These are phyloP conservation scores for Neofusicoccum kwambonambiense DNA, from an alignment of 2,329 filamentous ascomycete species.

Conservation along the genomic window DNA sequence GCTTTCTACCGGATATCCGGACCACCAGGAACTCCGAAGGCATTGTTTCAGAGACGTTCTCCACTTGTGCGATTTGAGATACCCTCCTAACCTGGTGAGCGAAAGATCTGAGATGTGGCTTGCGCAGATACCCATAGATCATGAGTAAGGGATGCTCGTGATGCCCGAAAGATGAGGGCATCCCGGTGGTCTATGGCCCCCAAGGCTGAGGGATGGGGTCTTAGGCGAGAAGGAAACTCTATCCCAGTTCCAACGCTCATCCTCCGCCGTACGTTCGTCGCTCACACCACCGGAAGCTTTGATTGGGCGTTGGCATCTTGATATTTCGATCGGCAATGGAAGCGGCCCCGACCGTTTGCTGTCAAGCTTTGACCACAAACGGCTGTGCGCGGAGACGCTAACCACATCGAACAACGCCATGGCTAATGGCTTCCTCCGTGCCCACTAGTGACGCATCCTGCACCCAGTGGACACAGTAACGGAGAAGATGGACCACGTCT, in stretches of 20 bases:
- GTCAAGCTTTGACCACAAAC: conserved; percentile 4
- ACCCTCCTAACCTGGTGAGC: background rate
- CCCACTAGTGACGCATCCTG: background rate
- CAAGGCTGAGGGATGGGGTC: background rate
- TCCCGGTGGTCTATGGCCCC: background rate
- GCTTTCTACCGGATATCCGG: background rate
- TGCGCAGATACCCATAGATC: background rate
- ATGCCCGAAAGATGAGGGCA: background rate
- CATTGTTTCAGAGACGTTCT: background rate
- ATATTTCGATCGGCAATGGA: background rate
- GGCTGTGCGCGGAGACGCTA: background rate
- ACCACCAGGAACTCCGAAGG: background rate
- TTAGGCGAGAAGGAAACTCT: background rate
- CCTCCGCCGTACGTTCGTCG: background rate
- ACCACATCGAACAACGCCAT: background rate
- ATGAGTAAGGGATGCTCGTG: background rate
- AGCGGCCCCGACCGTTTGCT: background rate
- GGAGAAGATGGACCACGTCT: background rate
- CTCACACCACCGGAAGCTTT: background rate
- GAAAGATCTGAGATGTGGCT: background rate
- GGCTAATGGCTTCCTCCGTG: background rate
- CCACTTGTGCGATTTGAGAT: too few species aligned
- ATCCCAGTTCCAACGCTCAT: background rate
- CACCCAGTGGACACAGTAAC: background rate
- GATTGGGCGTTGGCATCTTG: background rate